Evolutionary conservation across 2,329 filamentous ascomycete genomes (phyloP), one percentile per base, ranked within the genome.

Genomic region (Claviceps africana): DNA sequence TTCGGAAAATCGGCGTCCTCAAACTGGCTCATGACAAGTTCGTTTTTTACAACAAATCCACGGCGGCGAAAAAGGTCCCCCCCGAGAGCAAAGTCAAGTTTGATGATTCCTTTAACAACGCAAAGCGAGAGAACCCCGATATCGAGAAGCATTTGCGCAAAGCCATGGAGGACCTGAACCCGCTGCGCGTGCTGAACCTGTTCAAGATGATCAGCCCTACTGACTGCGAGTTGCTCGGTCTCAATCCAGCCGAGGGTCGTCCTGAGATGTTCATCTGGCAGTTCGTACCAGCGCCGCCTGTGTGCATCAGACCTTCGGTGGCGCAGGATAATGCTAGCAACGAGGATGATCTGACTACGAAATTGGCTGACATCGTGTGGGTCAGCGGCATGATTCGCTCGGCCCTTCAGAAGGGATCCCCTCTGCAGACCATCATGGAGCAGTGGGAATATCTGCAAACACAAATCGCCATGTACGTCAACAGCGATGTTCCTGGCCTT

Each of bases 261-360:
- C 93, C 93, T 0, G 93, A 98, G 65, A 95, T 95, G 82, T 94
- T 97, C 66, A 81, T 98, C 45, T 98, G 93, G 93, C 90, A 95
- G 64, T 95, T 89, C 62, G 77, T 98, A 37, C 93, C 93, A 1
- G 91, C 91, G 0, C 91, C 93, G 1, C 93, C 93, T 0, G 87
- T 97, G 6, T 94, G 88, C 59, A 95, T 98, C 61, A 79, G 93
- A 54, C 93, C 93, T 0, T 96, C 90, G 0, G 93, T 98, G 19
- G 85, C 85, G 31, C 93, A 97, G 66, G 93, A 97, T 57, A 87
- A 82, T 55, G 86, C 90, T 3, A 96, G 88, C 58, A 98, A 88
- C 21, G 93, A 98, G 67, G 93, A 98, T 63, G 93, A 98, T 61
- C 79, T 98, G 55, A 98, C 93, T 0, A 90, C 91, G 51, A 96